Evolutionary conservation across 495 filamentous ascomycete genomes (phyloP), one percentile per base, ranked within the genome.

Genomic region (Podospora fimiseda): DNA sequence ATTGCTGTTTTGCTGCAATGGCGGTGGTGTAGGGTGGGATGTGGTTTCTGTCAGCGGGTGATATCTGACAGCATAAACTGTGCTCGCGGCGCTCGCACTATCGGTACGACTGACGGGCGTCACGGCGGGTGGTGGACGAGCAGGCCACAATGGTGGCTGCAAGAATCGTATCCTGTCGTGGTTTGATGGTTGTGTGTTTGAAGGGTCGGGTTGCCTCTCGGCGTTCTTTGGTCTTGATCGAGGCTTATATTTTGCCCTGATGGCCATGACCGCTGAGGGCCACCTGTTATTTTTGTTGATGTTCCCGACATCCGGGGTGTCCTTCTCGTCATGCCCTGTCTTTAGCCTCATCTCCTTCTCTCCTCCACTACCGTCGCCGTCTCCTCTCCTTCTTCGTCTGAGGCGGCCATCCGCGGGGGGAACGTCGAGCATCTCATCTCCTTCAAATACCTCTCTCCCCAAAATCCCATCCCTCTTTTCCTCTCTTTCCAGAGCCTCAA

Each of bases 401-500:
- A 66, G 53, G 60, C 68, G 69, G 43, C 61, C 48, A 40, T 75
- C 69, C 19, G 66, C 62, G 13, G 82, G 80, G 9, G 83, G 86
- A 19, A 85, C 74, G 19, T 94, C 89, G 33, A 94, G 71, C 89
- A 94, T 95, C 66, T 98, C 93, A 58, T 98, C 93, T 13, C 92
- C 94, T 61, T 97, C 93, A 57, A 96, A 97, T 0, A 97, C 82
- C 63, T 98, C 93, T 54, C 93, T 75, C 16, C 93, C 93, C 2
- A 98, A 75, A 20, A 98, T 92, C 8, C 93, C 94, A 55, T 95
- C 93, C 66, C 95, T 95, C 61, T 88, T 88, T 60, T 98, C 93
- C 62, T 98, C 92, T 48, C 93, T 80, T 69, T 98, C 93, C 44
- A 98, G 70, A 0, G 90, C 90, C 66, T 98, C 93, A 48, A 98